Evolutionary conservation across 23 red algal genomes (phyloP).

Genomic region (Gracilariopsis chorda): DNA sequence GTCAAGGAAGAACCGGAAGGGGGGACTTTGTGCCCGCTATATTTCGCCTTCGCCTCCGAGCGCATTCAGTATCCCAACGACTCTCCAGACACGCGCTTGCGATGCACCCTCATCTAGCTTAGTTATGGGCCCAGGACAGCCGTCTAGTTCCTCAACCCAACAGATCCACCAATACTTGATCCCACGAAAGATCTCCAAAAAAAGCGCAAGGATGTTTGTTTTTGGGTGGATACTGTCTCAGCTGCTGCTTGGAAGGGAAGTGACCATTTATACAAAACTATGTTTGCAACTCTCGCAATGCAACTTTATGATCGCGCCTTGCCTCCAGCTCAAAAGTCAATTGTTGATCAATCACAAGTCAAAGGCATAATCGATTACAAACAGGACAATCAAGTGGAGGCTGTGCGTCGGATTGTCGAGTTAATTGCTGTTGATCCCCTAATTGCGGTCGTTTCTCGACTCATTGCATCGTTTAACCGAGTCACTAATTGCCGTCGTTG

Average conservation of each 20-base stretch:
- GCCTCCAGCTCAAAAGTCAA: neutral
- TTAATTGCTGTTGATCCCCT: neutral
- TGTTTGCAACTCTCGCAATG: neutral
- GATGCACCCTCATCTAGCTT: too few species aligned
- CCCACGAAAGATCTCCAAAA: neutral
- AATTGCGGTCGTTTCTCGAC: neutral
- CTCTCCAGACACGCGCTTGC: too few species aligned
- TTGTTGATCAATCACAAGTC: neutral
- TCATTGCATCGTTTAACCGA: neutral
- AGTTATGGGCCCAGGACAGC: too few species aligned
- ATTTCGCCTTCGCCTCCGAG: too few species aligned
- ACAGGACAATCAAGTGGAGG: neutral
- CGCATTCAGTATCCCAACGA: too few species aligned
- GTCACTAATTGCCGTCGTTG: neutral
- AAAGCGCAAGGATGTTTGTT: neutral
- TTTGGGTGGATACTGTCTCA: neutral
- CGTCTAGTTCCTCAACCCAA: too few species aligned
- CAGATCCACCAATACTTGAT: neutral
- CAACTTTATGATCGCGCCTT: neutral
- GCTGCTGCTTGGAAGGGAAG: neutral
- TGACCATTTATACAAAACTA: neutral
- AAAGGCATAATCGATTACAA: neutral
- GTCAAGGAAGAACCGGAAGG: too few species aligned
- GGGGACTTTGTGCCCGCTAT: too few species aligned
- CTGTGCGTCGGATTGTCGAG: neutral